Percentiles rank a stretch among this genome's conserved stretches.
These are phyloP conservation scores for Brassica rapa DNA, from an alignment of 345 rosid species.

Conservation along the genomic window DNA sequence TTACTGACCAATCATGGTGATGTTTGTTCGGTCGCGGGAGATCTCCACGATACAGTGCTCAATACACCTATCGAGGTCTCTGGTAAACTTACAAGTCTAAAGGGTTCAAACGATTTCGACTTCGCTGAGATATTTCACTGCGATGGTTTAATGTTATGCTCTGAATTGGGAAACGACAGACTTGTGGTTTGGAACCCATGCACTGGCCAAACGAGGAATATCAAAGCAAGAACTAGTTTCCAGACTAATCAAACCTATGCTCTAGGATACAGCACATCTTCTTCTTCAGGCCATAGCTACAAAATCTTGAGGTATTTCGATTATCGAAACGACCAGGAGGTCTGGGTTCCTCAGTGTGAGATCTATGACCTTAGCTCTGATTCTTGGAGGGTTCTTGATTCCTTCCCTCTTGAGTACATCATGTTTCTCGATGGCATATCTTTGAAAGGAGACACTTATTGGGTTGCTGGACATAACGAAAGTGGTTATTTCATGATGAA, in stretches of 20 bases:
- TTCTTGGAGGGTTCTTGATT: neutral
- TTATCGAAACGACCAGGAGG: neutral
- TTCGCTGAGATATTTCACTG: neutral
- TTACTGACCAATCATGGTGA: neutral
- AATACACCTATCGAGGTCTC: neutral
- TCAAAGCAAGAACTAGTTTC: neutral
- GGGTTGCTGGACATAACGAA: neutral
- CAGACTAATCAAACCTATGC: neutral
- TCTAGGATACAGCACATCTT: constrained; percentile 1
- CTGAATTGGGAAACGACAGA: neutral
- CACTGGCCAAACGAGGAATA: neutral
- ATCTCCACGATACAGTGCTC: neutral
- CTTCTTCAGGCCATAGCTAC: neutral
- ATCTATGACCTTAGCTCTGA: neutral
- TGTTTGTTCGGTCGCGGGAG: neutral
- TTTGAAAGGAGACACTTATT: neutral
- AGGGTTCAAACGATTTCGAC: neutral
- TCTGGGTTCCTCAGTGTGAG: neutral
- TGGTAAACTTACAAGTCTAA: neutral
- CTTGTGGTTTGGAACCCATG: neutral
- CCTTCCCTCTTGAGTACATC: neutral
- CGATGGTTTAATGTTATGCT: neutral
- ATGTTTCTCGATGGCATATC: neutral
- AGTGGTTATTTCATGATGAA: neutral
- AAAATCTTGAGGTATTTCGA: neutral